Percentiles rank a stretch among this genome's conserved stretches.
phyloP scores from a whole-genome alignment of 345 rosid genomes.

The Melaleuca quinquenervia region DNA sequence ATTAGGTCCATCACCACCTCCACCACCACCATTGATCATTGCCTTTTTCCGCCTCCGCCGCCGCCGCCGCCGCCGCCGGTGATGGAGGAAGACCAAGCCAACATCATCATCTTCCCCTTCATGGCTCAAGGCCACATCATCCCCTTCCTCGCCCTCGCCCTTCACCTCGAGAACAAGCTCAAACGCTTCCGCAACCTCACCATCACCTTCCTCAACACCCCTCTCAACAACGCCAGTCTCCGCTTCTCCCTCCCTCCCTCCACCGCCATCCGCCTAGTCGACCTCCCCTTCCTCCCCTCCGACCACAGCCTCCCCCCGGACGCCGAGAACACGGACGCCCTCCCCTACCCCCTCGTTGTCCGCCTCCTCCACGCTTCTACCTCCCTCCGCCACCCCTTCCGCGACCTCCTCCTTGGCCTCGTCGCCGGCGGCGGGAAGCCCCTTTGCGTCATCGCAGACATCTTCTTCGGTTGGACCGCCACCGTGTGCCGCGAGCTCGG shows the following conservation, averaged over 20 bases:
- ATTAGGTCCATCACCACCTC: neutral
- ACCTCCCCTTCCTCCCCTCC: slow-evolving; percentile 19
- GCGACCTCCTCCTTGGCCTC: slow-evolving; percentile 13
- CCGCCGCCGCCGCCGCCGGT: neutral
- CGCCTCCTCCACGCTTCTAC: slow-evolving; percentile 46
- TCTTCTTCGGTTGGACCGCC: slow-evolving; percentile 63
- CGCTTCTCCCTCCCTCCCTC: slow-evolving; percentile 5
- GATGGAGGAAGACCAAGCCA: neutral
- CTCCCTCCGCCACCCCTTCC: slow-evolving; percentile 34
- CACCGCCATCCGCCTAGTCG: neutral
- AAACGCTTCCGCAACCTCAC: slow-evolving; percentile 11
- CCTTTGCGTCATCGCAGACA: slow-evolving; percentile 34
- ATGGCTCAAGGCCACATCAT: slow-evolving; percentile 18
- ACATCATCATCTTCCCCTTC: slow-evolving; percentile 39
- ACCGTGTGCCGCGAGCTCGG: slow-evolving; percentile 39
- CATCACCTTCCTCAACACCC: slow-evolving; percentile 28
- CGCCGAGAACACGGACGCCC: slow-evolving; percentile 28
- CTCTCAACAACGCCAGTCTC: slow-evolving; percentile 30
- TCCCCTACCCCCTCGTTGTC: slow-evolving; percentile 49
- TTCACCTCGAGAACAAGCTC: slow-evolving; percentile 12
- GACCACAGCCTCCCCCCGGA: slow-evolving; percentile 32
- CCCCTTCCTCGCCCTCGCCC: slow-evolving; percentile 8
- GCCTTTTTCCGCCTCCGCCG: neutral
- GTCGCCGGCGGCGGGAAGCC: slow-evolving; percentile 7
- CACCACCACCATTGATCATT: neutral